Evolutionary conservation across 73 alveolate genomes (phyloP).

Genomic region (Symbiodinium natans): DNA sequence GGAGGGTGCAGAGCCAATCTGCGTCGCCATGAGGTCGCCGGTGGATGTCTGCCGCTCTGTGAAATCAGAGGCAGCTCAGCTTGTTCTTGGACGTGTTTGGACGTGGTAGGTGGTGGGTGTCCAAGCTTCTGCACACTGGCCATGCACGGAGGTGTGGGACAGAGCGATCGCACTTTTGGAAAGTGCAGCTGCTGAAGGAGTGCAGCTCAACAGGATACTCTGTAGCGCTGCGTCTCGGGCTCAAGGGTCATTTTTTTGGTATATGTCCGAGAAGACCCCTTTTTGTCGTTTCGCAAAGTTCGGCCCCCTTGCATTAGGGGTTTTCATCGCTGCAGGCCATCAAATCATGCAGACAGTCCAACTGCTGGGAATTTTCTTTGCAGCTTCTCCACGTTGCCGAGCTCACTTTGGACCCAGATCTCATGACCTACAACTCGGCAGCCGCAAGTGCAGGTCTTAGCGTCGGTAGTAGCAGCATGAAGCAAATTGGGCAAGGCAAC

Average conservation of each 20-base stretch:
- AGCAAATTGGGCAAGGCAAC: too few species aligned
- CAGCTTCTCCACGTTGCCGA: not conserved
- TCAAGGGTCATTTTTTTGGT: not conserved
- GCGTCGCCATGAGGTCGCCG: not conserved
- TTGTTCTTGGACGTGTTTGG: too few species aligned
- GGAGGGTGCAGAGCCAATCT: too few species aligned
- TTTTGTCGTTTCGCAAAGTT: not conserved
- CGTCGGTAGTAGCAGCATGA: too few species aligned
- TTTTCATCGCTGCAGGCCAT: not conserved
- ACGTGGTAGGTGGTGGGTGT: too few species aligned
- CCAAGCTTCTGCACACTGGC: too few species aligned
- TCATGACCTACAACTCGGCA: not conserved
- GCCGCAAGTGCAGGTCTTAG: not conserved
- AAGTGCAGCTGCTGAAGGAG: not conserved
- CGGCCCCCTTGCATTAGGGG: not conserved
- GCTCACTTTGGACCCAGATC: not conserved
- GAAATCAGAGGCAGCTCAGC: too few species aligned
- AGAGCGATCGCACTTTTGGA: too few species aligned
- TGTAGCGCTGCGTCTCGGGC: not conserved
- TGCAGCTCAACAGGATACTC: not conserved
- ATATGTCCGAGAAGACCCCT: not conserved
- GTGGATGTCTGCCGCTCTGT: not conserved
- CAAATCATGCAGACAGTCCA: not conserved
- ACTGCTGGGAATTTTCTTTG: not conserved
- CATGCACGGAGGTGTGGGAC: too few species aligned